Base-by-base conservation (phyloP, 2,329 filamentous ascomycete genomes). In the Penicillium janthinellum region DNA sequence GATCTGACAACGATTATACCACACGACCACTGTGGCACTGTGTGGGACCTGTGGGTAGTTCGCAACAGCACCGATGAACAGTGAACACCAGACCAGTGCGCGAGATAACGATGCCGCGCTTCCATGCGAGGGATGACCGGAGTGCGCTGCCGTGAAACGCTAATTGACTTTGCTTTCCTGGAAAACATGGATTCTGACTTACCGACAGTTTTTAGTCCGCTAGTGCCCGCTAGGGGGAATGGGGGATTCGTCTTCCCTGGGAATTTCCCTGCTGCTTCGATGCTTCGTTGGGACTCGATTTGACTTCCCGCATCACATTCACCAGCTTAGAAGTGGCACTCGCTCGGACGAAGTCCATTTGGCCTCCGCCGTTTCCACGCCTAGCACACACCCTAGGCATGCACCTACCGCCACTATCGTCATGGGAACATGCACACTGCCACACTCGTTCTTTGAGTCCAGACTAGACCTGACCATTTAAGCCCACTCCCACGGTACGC, bases 161-260 rank as follows among this genome's bases (percentile, higher is more conserved):
- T 56, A 58, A 58, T 59, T 54, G 14, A 60, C 53, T 57, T 49
- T 49, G 51, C 51, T 39, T 64, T 61, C 59, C 63, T 45, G 61
- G 56, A 66, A 66, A 56, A 31, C 48, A 39, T 41, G 37, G 22
- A 34, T 8, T 25, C n/a, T 56, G 52, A 38, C 51, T 60, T 59
- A 55, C 50, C 44, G 56, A 60, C 35, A 34, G 35, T 50, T 25
- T 22, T 20, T 20, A 25, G 25, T 38, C 22, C n/a, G 14, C 14
- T 41, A 49, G 47, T n/a, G 15, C 5, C 28, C 31, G 31, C 31
- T 35, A 35, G 31, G 45, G 42, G 42, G 15, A n/a, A 4, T 31
- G 31, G 45, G 42, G 42, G 15, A n/a, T 10, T 31, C 2, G 8
- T 28, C 14, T 1, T 28, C 22, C 22, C 44, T 31, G 4, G 44